phyloP scores from a whole-genome alignment of 106 monocot species.

The Dactylorhiza incarnata region DNA sequence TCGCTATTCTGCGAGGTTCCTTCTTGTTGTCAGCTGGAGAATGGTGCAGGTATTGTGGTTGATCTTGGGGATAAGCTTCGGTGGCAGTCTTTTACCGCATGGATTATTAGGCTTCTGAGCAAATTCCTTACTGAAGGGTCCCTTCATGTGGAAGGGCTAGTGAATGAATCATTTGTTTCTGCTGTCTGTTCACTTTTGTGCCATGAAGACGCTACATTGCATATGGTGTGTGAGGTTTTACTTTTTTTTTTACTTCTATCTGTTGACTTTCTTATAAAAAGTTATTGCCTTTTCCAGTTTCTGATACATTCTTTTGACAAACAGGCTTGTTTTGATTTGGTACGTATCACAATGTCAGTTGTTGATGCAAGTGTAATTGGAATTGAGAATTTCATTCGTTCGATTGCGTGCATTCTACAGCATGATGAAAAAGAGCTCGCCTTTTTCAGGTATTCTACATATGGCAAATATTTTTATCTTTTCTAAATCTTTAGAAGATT shows the following conservation, averaged over 20 bases:
- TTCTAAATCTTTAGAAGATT: not conserved
- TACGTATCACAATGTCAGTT: constrained; percentile 50
- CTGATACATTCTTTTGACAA: constrained; percentile 12
- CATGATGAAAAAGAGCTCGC: constrained; percentile 27
- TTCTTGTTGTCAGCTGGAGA: constrained; percentile 35
- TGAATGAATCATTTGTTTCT: constrained; percentile 44
- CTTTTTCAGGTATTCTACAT: constrained; percentile 41
- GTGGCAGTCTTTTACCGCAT: constrained; percentile 70
- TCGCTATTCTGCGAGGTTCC: constrained; percentile 63
- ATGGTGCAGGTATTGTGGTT: constrained; percentile 62
- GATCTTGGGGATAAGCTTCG: constrained; percentile 51
- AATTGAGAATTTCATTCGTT: constrained; percentile 56
- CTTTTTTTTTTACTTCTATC: not conserved
- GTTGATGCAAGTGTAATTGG: constrained; percentile 53
- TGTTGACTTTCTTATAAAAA: not conserved
- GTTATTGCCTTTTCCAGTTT: not conserved
- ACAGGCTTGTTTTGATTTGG: constrained; percentile 95
- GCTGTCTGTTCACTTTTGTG: constrained; percentile 50
- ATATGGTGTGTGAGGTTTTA: constrained; percentile 52
- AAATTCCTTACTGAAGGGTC: constrained; percentile 90
- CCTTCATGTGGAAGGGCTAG: constrained; percentile 73
- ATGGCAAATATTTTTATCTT: not conserved
- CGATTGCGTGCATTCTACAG: constrained; percentile 54
- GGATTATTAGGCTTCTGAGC: constrained; percentile 65
- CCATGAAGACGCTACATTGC: constrained; percentile 58